Base-by-base conservation (phyloP, 257 asterid genomes). In the Penstemon newberryi region DNA sequence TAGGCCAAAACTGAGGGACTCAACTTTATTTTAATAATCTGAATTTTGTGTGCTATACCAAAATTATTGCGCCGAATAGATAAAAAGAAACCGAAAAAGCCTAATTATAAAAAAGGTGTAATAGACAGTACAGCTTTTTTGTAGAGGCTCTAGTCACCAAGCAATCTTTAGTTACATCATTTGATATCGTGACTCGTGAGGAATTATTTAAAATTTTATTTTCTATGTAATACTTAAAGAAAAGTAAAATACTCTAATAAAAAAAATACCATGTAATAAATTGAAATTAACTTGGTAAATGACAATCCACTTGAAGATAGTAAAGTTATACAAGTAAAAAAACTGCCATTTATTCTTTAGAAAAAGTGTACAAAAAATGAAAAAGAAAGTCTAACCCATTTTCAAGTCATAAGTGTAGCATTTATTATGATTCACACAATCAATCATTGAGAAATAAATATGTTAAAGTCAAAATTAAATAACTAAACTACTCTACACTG, bases 361-460 rank as follows among this genome's bases (percentile, higher is more conserved):
- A 41, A 59, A 40, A n/a, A 44, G 6, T 5, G 8, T 56, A 18
- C 2, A 38, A 1, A 3, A 4, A 37, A 18, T 11, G 9, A 54
- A 38, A 15, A 11, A n/a, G 36, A 5, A 38, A 36, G 13, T 4
- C 3, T 19, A 49, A 53, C 8, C 1, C 41, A 25, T 25, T 36
- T 36, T 56, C 37, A 4, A n/a, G 58, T 7, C 70, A 54, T 60
- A 60, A 42, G 12, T 11, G 38, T 13, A 66, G 70, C 39, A 77
- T 65, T 63, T 53, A 73, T 8, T 70, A 3, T 3, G 15, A 44
- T 10, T 50, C 71, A 45, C 52, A 64, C 15, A 42, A 58, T 65
- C 77, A 80, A 66, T 69, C 44, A 67, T 72, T 74, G 86, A 65
- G 62, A 65, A 63, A 67, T 79, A 73, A 81, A 82, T 78, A 72